Percentiles rank a stretch among this genome's conserved stretches.
Conservation (phyloP, 1,284 basidiomycete genomes). For the Pterula multifida region DNA sequence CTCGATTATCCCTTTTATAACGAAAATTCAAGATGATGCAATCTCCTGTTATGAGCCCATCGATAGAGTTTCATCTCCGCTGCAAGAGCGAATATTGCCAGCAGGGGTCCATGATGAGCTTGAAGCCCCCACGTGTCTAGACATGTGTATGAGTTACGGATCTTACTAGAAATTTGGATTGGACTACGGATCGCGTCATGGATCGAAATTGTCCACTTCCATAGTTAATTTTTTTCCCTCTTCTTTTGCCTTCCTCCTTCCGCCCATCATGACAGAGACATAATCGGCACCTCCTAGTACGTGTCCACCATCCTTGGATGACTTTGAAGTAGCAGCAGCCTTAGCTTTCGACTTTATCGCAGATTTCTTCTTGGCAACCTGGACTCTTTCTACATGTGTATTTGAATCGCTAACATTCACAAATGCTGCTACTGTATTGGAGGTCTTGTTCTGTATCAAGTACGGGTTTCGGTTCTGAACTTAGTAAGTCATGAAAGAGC, state of each 20-base stretch:
- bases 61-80: too few relatives aligned
- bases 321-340: slow-evolving; percentile 14
- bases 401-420: slow-evolving; percentile 18
- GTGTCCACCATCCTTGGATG: slow-evolving; percentile 20
- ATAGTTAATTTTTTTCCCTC: slow-evolving; percentile 51
- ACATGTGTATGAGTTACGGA: too few relatives aligned
- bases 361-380: slow-evolving; percentile 32
- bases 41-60: too few relatives aligned
- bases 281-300: slow-evolving; percentile 70
- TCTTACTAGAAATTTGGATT: too few relatives aligned
- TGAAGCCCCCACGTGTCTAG: too few relatives aligned
- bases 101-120: too few relatives aligned
- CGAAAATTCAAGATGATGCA: too few relatives aligned
- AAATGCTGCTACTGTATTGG: background rate
- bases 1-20: too few relatives aligned
- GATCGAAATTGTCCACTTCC: slow-evolving; percentile 19
- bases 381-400: slow-evolving; percentile 15
- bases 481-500: background rate
- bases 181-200: too few relatives aligned
- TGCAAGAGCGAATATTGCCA: too few relatives aligned
- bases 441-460: background rate
- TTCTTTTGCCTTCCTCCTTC: slow-evolving; percentile 45
- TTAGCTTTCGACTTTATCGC: slow-evolving; percentile 22
- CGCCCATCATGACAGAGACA: slow-evolving; percentile 58
- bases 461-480: too few relatives aligned